These are phyloP conservation scores for Colletotrichum phormii DNA, from an alignment of 2,329 filamentous ascomycete genomes.

Conservation along the genomic window DNA sequence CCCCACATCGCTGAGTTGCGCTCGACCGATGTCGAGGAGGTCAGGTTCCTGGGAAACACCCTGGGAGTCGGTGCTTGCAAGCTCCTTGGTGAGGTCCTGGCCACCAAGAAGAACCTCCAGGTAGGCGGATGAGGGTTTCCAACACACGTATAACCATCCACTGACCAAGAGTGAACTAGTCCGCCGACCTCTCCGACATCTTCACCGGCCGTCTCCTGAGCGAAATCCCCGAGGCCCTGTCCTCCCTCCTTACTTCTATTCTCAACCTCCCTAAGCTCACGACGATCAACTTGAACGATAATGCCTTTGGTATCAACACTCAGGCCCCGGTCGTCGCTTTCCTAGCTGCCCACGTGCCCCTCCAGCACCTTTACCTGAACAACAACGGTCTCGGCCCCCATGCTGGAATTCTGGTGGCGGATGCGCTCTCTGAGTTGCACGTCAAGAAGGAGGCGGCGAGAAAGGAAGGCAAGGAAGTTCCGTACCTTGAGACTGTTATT, in stretches of 20 bases:
- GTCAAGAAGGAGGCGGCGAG: slow-evolving; percentile 84
- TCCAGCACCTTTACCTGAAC: slow-evolving; percentile 95
- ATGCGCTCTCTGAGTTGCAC: slow-evolving; percentile 86
- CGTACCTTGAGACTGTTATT: slow-evolving; percentile 93
- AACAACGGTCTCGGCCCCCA: slow-evolving; percentile 97
- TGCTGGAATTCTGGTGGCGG: slow-evolving; percentile 88
- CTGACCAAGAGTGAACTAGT: slow-evolving; percentile 51
- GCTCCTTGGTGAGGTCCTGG: slow-evolving; percentile 83
- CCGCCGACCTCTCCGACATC: slow-evolving; percentile 95
- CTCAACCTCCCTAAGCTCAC: slow-evolving; percentile 87
- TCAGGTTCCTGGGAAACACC: slow-evolving; percentile 90
- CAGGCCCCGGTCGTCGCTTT: slow-evolving; percentile 94
- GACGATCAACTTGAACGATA: slow-evolving; percentile 96
- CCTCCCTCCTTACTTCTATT: slow-evolving; percentile 85
- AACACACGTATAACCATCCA: not conserved
- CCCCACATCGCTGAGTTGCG: slow-evolving; percentile 82
- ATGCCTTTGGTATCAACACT: slow-evolving; percentile 96
- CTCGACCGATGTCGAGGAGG: slow-evolving; percentile 83
- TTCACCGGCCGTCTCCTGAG: slow-evolving; percentile 94
- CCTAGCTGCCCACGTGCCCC: slow-evolving; percentile 85
- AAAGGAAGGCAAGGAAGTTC: slow-evolving; percentile 77
- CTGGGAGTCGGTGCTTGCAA: slow-evolving; percentile 90
- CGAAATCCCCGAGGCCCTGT: slow-evolving; percentile 93
- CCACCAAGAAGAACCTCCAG: slow-evolving; percentile 85
- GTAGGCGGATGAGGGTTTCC: slow-evolving; percentile 54